Evolutionary conservation across 768 basidiomycete genomes (phyloP).

Genomic region (Lactarius psammicola): DNA sequence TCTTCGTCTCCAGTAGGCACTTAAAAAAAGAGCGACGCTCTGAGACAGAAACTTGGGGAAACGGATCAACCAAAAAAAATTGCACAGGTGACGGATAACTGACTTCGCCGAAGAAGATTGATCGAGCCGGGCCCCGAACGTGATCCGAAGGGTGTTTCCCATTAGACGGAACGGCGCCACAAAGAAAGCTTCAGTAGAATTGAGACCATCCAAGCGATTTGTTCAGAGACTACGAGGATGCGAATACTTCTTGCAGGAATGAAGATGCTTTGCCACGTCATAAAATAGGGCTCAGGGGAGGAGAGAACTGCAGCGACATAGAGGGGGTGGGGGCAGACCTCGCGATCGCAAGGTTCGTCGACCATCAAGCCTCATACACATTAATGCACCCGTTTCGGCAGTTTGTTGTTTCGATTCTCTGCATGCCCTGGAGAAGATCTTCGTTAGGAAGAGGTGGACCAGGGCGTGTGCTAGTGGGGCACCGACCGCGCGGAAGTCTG

Average conservation of each 20-base stretch:
- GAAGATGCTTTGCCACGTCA: not conserved
- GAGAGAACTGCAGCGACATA: not conserved
- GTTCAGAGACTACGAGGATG: not conserved
- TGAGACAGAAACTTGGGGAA: not conserved
- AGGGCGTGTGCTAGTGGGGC: not conserved
- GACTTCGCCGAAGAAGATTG: not conserved
- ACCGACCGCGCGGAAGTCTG: constrained; percentile 20
- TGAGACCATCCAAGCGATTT: not conserved
- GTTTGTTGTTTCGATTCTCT: not conserved
- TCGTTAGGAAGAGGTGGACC: not conserved
- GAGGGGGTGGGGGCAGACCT: not conserved
- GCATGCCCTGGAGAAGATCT: not conserved
- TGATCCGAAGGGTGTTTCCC: not conserved
- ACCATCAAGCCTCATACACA: not conserved
- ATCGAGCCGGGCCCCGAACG: not conserved
- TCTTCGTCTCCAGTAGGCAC: not conserved
- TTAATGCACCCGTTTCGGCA: not conserved
- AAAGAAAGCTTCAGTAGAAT: not conserved
- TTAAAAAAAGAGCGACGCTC: not conserved
- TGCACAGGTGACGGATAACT: not conserved
- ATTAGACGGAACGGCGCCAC: not conserved
- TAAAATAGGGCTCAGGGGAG: constrained; percentile 15
- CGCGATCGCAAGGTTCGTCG: not conserved
- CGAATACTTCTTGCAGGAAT: not conserved
- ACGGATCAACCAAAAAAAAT: not conserved